phyloP scores from a whole-genome alignment of 1,284 basidiomycete species.

The Sporisorium reilianum region DNA sequence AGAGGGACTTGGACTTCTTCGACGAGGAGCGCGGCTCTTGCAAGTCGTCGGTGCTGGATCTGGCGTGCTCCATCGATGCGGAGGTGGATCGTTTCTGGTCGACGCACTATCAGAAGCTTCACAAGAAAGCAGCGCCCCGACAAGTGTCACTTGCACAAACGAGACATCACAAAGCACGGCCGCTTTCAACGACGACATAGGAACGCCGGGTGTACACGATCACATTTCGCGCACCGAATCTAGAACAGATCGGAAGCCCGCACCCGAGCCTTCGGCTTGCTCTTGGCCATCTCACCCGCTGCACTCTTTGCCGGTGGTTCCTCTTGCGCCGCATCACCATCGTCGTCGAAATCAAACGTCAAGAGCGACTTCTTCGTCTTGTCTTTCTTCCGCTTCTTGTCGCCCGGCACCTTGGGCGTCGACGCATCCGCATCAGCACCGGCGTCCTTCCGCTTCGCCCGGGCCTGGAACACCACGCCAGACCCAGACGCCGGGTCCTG shows the following conservation, averaged over 20 bases:
- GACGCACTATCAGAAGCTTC: background rate
- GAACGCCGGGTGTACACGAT: no score
- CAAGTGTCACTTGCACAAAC: background rate
- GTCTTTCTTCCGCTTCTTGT: conserved; percentile 65
- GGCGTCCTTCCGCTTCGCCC: conserved; percentile 25
- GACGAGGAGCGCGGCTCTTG: background rate
- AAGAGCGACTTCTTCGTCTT: conserved; percentile 25
- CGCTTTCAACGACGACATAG: background rate
- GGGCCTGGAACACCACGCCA: conserved; percentile 25
- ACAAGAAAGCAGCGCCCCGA: background rate
- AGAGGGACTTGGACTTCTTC: background rate
- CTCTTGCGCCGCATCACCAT: background rate
- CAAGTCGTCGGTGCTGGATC: background rate
- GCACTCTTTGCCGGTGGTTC: background rate
- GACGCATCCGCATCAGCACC: conserved; percentile 75
- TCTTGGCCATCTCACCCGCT: background rate
- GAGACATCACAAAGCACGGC: background rate
- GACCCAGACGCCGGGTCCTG: conserved; percentile 24
- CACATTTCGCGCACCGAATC: background rate
- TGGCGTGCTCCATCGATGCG: background rate
- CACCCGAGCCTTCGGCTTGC: conserved; percentile 14
- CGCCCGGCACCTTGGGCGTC: conserved; percentile 71
- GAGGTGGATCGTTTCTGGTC: background rate
- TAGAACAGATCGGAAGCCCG: conserved; percentile 39
- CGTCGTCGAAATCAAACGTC: conserved; percentile 43